Evolutionary conservation across 2,329 filamentous ascomycete genomes (phyloP).

Genomic region (Nigrospora osmanthi): DNA sequence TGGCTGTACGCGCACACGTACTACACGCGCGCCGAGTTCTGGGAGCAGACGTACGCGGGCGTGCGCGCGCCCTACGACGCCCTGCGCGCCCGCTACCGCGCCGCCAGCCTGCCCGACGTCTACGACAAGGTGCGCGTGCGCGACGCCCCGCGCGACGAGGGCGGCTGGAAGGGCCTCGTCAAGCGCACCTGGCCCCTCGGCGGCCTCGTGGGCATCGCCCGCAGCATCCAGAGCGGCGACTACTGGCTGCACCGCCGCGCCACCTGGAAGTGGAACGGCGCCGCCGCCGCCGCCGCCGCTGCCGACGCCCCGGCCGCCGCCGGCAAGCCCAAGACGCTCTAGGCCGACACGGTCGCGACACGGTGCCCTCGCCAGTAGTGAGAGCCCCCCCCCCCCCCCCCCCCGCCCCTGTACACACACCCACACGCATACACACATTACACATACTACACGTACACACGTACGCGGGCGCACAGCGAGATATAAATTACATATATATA

Average conservation of each 20-base stretch:
- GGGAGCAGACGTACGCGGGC: slow-evolving; percentile 29
- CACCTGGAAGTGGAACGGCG: slow-evolving; percentile 42
- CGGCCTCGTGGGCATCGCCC: slow-evolving; percentile 51
- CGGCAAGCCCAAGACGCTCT: background rate
- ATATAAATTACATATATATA: background rate
- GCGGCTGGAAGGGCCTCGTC: slow-evolving; percentile 30
- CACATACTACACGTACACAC: background rate
- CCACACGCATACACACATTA: background rate
- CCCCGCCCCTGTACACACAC: background rate
- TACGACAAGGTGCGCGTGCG: slow-evolving; percentile 63
- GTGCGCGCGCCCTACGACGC: slow-evolving; percentile 47
- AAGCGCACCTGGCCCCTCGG: slow-evolving; percentile 47
- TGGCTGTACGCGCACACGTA: slow-evolving; percentile 86
- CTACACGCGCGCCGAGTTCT: slow-evolving; percentile 67
- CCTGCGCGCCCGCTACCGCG: slow-evolving; percentile 55
- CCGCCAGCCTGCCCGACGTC: slow-evolving; percentile 54
- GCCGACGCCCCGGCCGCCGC: background rate
- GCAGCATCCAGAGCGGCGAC: slow-evolving; percentile 49
- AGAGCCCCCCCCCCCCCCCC: background rate
- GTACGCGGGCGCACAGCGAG: background rate
- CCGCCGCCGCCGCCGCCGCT: background rate
- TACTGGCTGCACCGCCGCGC: slow-evolving; percentile 45
- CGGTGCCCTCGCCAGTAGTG: background rate
- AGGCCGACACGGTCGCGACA: background rate
- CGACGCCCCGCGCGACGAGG: slow-evolving; percentile 29